Evolutionary conservation across 164 flowering plant species (phyloP).

Genomic region (Magnolia officinalis): DNA sequence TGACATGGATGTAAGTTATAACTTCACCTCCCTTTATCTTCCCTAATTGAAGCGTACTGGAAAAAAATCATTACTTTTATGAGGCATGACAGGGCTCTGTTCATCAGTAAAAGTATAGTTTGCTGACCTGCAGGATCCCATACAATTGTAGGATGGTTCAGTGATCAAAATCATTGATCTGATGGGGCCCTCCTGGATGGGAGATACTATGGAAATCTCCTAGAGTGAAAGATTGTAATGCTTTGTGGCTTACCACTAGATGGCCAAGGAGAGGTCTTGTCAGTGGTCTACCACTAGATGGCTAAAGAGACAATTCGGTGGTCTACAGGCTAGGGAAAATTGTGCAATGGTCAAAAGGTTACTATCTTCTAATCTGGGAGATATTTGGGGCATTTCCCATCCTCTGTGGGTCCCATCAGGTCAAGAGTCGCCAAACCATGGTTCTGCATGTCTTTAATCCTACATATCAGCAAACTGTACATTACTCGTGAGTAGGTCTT

Average conservation of each 20-base stretch:
- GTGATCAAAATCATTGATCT: no score
- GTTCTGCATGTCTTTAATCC: no score
- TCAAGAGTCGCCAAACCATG: no score
- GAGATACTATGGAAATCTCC: background rate
- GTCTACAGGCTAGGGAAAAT: background rate
- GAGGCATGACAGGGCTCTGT: no score
- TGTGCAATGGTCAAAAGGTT: background rate
- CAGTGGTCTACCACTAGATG: background rate
- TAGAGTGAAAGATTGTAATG: background rate
- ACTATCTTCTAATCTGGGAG: no score
- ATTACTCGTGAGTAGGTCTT: no score
- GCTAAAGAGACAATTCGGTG: background rate
- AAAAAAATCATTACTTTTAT: background rate
- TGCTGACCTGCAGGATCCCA: no score
- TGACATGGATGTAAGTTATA: conserved; percentile 65
- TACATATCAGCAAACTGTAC: no score
- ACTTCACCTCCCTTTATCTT: background rate
- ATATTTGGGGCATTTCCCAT: no score
- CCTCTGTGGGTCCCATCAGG: no score
- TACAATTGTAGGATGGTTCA: no score
- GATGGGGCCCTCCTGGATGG: background rate
- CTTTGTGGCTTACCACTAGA: background rate
- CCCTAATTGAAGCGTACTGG: background rate
- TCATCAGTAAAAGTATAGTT: no score
- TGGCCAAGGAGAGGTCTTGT: background rate